Base-by-base conservation (phyloP, 345 rosid genomes). In the Boechera retrofracta region DNA sequence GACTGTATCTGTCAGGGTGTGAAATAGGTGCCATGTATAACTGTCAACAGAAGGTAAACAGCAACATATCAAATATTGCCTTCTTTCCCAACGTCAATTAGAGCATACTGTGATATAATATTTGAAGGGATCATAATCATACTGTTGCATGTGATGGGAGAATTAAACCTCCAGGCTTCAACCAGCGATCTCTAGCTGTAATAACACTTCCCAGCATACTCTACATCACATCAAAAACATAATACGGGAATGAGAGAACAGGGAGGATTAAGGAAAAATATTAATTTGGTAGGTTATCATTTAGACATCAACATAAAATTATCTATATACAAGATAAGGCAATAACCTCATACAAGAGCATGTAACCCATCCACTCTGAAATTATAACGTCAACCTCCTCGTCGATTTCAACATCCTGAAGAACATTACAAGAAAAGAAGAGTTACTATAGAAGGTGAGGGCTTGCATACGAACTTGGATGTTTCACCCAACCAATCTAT, bases 311-410 rank as follows among this genome's bases (percentile, higher is more conserved):
- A 53, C 11, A 67, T 63, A 54, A 28, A 47, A 6, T 32, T 18
- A 63, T 29, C 41, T 3, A 28, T 31, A 75, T 33, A 61, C 11
- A 75, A 70, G 60, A 79, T 71, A 61, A 52, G 45, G 65, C 51
- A 80, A 70, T 80, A 69, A 91, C 98, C 98, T 95, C 99, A 82
- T 91, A 92, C 66, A 95, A 80, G 83, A 95, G 98, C 99, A 92
- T 87, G 87, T 91, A 92, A 61, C 99, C 99, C 99, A 95, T 95
- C 99, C 99, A 95, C 72, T 95, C 97, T 26, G 99, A 95, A 63
- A 95, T 84, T 73, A 95, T 92, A 68, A 91, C 96, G 82, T 95
- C 99, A 77, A 95, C 99, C 79, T 88, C 90, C 86, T 95, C 98
- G 35, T 88, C 84, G 71, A 92, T 92, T 81, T 91, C 90, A 81